phyloP scores from a whole-genome alignment of 2,329 filamentous ascomycete species.

The Xylaria sp. region DNA sequence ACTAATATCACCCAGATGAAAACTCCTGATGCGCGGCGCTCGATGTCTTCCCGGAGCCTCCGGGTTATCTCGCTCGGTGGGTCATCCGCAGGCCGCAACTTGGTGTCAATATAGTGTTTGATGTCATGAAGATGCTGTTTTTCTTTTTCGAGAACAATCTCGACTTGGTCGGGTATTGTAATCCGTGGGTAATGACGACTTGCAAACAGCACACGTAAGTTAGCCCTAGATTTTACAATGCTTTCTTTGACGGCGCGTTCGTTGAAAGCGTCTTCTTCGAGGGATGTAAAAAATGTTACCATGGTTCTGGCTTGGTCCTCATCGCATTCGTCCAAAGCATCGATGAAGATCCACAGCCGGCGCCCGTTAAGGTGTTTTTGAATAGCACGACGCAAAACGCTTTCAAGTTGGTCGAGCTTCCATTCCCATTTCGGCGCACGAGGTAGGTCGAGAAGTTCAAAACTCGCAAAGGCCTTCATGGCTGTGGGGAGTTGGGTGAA shows the following conservation, averaged over 20 bases:
- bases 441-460: conserved; percentile 32
- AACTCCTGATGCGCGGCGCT: neutral
- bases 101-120: neutral
- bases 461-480: no score
- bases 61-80: neutral
- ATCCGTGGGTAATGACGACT: conserved; percentile 45
- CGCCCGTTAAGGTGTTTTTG: conserved; percentile 6
- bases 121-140: neutral
- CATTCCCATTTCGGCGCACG: neutral
- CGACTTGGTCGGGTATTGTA: conserved; percentile 28
- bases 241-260: no score
- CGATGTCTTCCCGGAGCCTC: neutral
- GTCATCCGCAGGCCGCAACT: neutral
- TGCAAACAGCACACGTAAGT: conserved; percentile 49
- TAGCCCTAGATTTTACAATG: no score
- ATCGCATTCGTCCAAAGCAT: conserved; percentile 55
- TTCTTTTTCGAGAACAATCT: conserved; percentile 2
- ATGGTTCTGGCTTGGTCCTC: conserved; percentile 50
- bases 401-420: neutral
- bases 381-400: conserved; percentile 14
- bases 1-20: conserved; percentile 21
- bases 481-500: conserved; percentile 44
- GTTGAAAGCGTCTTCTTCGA: conserved; percentile 2
- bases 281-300: conserved; percentile 48
- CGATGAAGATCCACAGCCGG: conserved; percentile 31